Evolutionary conservation across 805 yeast genomes (phyloP), one percentile per base, ranked within the genome.

Genomic region (Yarrowia osloensis): DNA sequence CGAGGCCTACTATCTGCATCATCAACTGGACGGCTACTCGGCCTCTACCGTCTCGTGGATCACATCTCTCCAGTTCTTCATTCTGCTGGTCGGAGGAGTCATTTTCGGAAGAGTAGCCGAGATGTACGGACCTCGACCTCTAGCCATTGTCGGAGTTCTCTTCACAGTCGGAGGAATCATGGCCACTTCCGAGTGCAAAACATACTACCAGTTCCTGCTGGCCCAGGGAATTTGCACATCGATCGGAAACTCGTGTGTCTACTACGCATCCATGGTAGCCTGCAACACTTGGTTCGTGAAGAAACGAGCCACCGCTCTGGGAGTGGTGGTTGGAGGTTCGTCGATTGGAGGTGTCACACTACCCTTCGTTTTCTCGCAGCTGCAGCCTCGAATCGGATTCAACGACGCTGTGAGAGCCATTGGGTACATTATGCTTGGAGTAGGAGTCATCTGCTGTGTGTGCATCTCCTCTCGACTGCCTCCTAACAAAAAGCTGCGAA

Each of bases 21-120:
- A 87, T 73, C 87, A 86, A 69, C 78, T 89, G 67, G 73, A 73
- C 5, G 70, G 79, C 35, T 74, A 80, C 24, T 74, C 82, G 17
- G 78, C 85, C 11, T 79, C 87, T 17, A 74, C 84, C 1, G 79
- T 88, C 5, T 85, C 90, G 0, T 89, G 94, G 95, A 84, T 89
- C 68, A 89, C 89, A 72, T 82, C 77, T 12, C 68, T 77, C 4
- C 78, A 75, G 70, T 69, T 78, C 13, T 77, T 76, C 69, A 69
- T 79, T 55, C 74, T 77, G 67, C 78, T 77, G 68, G 72, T 77
- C 24, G 74, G 86, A 19, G 85, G 88, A 7, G 74, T 82, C 2
- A 87, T 74, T 40, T 72, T 77, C 67, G 78, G 87, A 2, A 81
- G 86, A 0, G 67, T 85, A 1, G 87, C 87, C 70, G 92, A 88